Conservation (phyloP, 352 stramenopile species). For the Globisporangium radiosum region DNA sequence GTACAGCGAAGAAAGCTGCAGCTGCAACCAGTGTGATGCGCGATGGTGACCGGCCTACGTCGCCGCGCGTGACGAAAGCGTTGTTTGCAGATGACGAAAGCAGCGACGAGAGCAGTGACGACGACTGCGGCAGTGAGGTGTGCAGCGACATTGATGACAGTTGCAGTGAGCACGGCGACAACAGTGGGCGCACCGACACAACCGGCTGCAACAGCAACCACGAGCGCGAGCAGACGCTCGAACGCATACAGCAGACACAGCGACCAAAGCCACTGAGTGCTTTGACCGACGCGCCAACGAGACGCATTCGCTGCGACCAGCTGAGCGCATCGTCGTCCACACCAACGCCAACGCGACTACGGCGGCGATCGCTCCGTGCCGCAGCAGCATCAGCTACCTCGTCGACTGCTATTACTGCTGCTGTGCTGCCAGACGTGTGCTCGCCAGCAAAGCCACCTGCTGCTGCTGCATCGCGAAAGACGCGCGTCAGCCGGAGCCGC, state of each 20-base stretch:
- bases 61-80: slow-evolving; percentile 26
- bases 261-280: not conserved
- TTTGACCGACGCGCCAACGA: not conserved
- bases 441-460: slow-evolving; percentile 1
- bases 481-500: slow-evolving; percentile 1
- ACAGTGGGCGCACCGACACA: not conserved
- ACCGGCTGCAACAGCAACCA: not conserved
- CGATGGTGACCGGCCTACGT: not conserved
- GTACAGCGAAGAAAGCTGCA: not conserved
- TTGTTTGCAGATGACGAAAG: slow-evolving; percentile 22
- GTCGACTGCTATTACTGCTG: not conserved
- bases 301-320: not conserved
- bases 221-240: not conserved
- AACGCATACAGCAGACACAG: too few species aligned
- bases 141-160: not conserved
- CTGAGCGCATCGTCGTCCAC: slow-evolving; percentile 1
- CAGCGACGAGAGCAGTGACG: slow-evolving; percentile 19
- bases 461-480: not conserved
- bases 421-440: not conserved
- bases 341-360: not conserved
- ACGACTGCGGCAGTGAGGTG: slow-evolving; percentile 7
- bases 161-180: not conserved
- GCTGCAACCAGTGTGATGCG: not conserved
- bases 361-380: not conserved
- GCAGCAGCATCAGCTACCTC: not conserved